phyloP scores from a whole-genome alignment of 164 flowering plant species.

The grape (Vitis vinifera) region DNA sequence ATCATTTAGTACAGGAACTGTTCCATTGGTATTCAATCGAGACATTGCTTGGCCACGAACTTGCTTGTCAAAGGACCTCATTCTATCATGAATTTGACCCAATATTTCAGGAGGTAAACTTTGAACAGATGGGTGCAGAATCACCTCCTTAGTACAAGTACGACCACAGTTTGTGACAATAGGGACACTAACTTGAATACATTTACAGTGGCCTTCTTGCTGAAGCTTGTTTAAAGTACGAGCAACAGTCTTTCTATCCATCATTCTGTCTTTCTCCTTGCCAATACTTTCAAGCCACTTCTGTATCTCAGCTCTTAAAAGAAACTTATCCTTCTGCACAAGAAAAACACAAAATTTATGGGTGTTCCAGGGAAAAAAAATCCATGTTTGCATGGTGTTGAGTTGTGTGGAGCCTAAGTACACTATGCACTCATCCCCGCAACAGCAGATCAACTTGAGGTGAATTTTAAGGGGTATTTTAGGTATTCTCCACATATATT shows the following conservation, averaged over 20 bases:
- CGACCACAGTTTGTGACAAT: slow-evolving; percentile 66
- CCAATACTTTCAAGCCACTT: slow-evolving; percentile 75
- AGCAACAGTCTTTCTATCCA: slow-evolving; percentile 73
- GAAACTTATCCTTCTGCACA: slow-evolving; percentile 70
- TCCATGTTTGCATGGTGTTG: neutral
- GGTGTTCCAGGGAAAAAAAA: neutral
- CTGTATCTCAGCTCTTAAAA: slow-evolving; percentile 67
- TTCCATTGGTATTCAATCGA: slow-evolving; percentile 37
- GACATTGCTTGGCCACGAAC: slow-evolving; percentile 49
- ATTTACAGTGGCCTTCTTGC: slow-evolving; percentile 71
- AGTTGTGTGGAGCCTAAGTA: too few species aligned
- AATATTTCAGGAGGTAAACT: slow-evolving; percentile 49
- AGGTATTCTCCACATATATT: too few species aligned
- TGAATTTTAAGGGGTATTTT: too few species aligned
- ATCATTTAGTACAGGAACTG: slow-evolving; percentile 58
- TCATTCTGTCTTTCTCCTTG: slow-evolving; percentile 59
- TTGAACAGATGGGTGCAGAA: slow-evolving; percentile 77
- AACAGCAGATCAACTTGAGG: too few species aligned
- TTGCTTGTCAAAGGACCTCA: slow-evolving; percentile 70
- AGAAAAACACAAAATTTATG: slow-evolving; percentile 6
- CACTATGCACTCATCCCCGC: too few species aligned
- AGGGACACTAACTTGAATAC: slow-evolving; percentile 59
- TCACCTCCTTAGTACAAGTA: slow-evolving; percentile 51
- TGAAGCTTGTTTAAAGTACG: slow-evolving; percentile 75
- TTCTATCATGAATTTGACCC: slow-evolving; percentile 72